Conservation (phyloP, 176 grass and related monocot genomes). For the Coix lacrymajobi region DNA sequence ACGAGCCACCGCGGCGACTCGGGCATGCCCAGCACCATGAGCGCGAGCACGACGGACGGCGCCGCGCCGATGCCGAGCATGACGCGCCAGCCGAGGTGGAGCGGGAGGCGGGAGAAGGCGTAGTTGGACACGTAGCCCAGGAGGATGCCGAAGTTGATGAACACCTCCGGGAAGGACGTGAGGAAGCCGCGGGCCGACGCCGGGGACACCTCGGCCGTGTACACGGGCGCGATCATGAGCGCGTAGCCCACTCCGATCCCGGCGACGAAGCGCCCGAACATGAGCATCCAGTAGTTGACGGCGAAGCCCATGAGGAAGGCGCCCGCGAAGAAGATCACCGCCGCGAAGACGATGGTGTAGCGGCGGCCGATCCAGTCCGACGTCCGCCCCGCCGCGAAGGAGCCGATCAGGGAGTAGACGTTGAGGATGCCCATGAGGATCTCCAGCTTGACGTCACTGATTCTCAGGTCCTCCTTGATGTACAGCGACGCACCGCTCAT, state of each 20-base stretch:
- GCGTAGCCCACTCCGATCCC: conserved; percentile 77
- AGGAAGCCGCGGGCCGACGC: conserved; percentile 67
- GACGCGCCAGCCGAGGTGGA: conserved; percentile 51
- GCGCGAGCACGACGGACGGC: conserved; percentile 58
- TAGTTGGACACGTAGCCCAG: conserved; percentile 85
- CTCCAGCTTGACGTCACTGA: conserved; percentile 53
- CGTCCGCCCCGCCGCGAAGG: conserved; percentile 66
- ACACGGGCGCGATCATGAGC: conserved; percentile 82
- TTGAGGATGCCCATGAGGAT: conserved; percentile 70
- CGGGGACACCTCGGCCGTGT: conserved; percentile 77
- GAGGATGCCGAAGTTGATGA: conserved; percentile 86
- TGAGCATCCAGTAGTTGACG: conserved; percentile 68
- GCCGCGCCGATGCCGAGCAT: conserved; percentile 73
- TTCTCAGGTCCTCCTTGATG: conserved; percentile 52
- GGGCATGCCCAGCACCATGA: conserved; percentile 69
- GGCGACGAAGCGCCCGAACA: conserved; percentile 73
- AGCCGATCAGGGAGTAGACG: conserved; percentile 73
- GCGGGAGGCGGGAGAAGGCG: conserved; percentile 43
- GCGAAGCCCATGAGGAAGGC: conserved; percentile 79
- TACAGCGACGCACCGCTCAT: conserved; percentile 73
- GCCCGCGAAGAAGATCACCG: conserved; percentile 69
- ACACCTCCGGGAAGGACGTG: conserved; percentile 84
- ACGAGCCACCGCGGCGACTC: conserved; percentile 84
- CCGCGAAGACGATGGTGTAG: conserved; percentile 68
- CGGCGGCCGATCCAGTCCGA: conserved; percentile 86